Evolutionary conservation across 106 monocot genomes (phyloP).

Genomic region (Acorus gramineus): DNA sequence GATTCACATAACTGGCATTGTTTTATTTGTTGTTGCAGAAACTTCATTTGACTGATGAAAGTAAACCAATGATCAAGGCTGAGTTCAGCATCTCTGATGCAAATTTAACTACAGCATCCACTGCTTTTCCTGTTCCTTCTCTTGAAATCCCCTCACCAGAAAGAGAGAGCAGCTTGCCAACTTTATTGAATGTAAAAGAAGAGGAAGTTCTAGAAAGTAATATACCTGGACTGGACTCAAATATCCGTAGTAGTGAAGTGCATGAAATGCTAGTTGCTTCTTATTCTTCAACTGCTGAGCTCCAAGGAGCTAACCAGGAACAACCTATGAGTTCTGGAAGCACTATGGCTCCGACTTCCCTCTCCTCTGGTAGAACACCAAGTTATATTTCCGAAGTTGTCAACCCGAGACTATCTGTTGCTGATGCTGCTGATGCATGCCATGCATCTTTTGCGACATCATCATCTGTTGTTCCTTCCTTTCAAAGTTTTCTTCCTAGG

Average conservation of each 20-base stretch:
- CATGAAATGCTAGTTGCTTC: constrained; percentile 45
- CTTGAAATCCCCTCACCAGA: constrained; percentile 9
- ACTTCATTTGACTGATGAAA: constrained; percentile 13
- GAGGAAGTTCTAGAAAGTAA: constrained; percentile 17
- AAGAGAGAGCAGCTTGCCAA: constrained; percentile 10
- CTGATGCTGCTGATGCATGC: constrained; percentile 18
- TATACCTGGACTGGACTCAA: constrained; percentile 50
- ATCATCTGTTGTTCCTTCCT: constrained; percentile 8
- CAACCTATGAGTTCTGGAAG: constrained; percentile 23
- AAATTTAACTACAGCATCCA: constrained; percentile 2
- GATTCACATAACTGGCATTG: neutral
- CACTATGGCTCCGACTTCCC: constrained; percentile 20
- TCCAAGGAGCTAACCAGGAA: constrained; percentile 35
- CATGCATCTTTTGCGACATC: constrained; percentile 22
- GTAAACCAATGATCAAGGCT: neutral
- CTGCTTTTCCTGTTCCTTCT: constrained; percentile 7
- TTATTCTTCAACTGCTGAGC: constrained; percentile 29
- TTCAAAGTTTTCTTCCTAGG: constrained; percentile 53
- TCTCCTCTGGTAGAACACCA: constrained; percentile 30
- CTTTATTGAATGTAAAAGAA: constrained; percentile 17
- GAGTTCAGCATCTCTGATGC: constrained; percentile 8
- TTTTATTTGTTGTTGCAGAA: constrained; percentile 14
- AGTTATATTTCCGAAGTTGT: constrained; percentile 33
- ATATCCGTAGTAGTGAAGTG: constrained; percentile 24
- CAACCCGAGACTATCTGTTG: constrained; percentile 22